Evolutionary conservation across 768 basidiomycete genomes (phyloP), one percentile per base, ranked within the genome.

Genomic region (Agrocybe chaxingu): DNA sequence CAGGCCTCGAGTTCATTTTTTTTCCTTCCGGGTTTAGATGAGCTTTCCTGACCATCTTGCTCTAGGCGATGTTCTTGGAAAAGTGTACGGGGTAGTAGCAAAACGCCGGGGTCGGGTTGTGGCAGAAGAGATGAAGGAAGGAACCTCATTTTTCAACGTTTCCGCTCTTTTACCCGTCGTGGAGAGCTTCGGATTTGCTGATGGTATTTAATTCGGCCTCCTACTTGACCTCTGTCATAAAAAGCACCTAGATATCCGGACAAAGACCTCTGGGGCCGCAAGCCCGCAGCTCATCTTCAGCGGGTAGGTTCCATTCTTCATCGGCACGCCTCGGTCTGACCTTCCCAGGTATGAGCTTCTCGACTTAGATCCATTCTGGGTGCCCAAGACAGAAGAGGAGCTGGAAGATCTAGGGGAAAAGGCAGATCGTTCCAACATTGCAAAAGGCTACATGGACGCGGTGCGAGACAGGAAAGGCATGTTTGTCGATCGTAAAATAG

Each of bases 111-210:
- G 97, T 2, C 78, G 89, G 42, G 96, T 99, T 53, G 81, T 98
- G 3, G 89, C 94, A 10, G 97, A 98, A 63, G 97, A 98, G 66
- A 96, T 98, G 94, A 98, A 94, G 65, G 95, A 98, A 65, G 94
- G 97, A 0, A 97, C 94, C 0, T 79, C 88, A 1, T 95, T 97
- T 70, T 97, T 99, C 71, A 93, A 86, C 8, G 85, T 99, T 16
- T 82, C 86, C 6, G 91, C 97, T 0, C 71, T 97, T 53, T 69
- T 99, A 13, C 97, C 97, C 1, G 95, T 98, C 6, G 91, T 97
- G 8, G 97, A 98, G 69, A 92, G 90, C 68, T 99, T 98, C 64
- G 95, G 96, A 0, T 98, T 99, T 66, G 91, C 94, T 19, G 93
- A 94, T 68, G 96, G 96, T 93, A 54, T 53, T 83, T 19, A 40